phyloP scores from a whole-genome alignment of 176 grass and related monocot genomes.

The Microstegium vimineum region DNA sequence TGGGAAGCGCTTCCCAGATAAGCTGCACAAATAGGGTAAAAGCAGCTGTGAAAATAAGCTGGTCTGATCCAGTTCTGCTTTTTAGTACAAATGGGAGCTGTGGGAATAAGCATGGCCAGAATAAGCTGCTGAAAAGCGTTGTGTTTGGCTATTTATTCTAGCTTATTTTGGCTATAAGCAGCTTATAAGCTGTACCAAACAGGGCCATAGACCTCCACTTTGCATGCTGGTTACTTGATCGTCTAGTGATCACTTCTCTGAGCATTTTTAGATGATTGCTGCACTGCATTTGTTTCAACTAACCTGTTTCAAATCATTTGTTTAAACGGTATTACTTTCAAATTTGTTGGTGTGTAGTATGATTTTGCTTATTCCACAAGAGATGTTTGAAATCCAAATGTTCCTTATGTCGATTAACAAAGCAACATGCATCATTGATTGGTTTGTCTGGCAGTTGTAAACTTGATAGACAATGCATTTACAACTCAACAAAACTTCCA shows the following conservation, averaged over 20 bases:
- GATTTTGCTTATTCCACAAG: background rate
- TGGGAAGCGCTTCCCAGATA: too few relatives aligned
- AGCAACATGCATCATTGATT: background rate
- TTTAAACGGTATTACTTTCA: background rate
- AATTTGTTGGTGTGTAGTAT: background rate
- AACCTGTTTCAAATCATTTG: background rate
- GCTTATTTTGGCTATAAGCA: too few relatives aligned
- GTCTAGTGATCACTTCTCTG: background rate
- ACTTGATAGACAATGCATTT: background rate
- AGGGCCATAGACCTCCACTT: background rate
- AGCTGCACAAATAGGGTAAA: too few relatives aligned
- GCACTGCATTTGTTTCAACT: background rate
- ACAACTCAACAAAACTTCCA: background rate
- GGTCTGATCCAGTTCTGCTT: too few relatives aligned
- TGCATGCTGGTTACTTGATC: background rate
- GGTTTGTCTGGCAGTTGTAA: background rate
- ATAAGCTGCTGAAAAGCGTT: too few relatives aligned
- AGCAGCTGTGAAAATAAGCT: too few relatives aligned
- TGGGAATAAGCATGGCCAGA: too few relatives aligned
- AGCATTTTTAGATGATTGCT: background rate
- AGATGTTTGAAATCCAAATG: background rate
- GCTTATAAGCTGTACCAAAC: too few relatives aligned
- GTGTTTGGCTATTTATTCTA: too few relatives aligned
- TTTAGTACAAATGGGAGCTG: too few relatives aligned
- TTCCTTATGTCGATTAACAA: background rate